Evolutionary conservation across 805 yeast species (phyloP).

Genomic region (Candida germanica): DNA sequence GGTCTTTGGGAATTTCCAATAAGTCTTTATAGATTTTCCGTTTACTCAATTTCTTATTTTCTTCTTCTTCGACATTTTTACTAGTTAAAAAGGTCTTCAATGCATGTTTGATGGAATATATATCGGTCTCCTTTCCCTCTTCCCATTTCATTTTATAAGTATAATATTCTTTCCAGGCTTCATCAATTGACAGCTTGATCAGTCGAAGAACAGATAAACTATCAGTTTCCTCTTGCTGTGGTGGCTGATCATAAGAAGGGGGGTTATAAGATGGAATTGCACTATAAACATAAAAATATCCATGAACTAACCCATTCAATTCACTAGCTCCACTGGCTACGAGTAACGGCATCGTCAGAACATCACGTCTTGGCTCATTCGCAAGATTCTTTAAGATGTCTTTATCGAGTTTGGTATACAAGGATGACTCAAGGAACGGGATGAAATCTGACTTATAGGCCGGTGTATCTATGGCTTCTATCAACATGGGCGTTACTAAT

Average conservation of each 20-base stretch:
- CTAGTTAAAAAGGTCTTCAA: conserved; percentile 58
- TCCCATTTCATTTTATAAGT: conserved; percentile 56
- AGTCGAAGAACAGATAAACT: conserved; percentile 8
- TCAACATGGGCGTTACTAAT: conserved; percentile 52
- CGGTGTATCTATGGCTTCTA: conserved; percentile 75
- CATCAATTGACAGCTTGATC: conserved; percentile 57
- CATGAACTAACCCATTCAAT: conserved; percentile 71
- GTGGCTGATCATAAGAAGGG: conserved; percentile 47
- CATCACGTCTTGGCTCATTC: conserved; percentile 58
- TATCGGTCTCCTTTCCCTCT: conserved; percentile 64
- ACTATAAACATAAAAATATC: conserved; percentile 66
- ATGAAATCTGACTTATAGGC: conserved; percentile 65
- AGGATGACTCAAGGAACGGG: conserved; percentile 72
- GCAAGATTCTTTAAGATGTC: conserved; percentile 61
- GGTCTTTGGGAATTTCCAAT: conserved; percentile 28
- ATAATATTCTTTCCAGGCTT: conserved; percentile 71
- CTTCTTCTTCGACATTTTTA: conserved; percentile 22
- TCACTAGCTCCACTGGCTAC: conserved; percentile 81
- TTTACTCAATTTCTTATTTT: conserved; percentile 22
- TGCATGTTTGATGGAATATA: conserved; percentile 56
- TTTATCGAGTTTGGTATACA: conserved; percentile 58
- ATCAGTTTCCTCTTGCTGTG: neutral
- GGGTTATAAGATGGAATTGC: conserved; percentile 64
- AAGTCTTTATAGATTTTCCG: conserved; percentile 17
- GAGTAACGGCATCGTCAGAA: conserved; percentile 61